Conservation (phyloP, 768 basidiomycete species). For the Phanerochaete carnosa region DNA sequence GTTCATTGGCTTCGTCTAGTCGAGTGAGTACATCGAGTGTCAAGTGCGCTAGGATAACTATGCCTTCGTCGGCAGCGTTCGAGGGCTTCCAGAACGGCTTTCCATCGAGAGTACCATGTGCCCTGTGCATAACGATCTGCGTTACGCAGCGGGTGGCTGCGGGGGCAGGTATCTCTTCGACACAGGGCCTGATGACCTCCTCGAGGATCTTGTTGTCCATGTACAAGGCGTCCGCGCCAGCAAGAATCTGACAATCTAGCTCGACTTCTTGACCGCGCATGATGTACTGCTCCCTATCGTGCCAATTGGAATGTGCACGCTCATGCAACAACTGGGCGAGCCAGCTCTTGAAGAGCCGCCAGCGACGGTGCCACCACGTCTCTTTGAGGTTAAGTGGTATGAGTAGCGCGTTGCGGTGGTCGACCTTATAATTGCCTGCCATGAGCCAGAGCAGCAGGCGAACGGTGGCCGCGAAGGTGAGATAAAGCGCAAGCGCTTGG, state of each 20-base stretch:
- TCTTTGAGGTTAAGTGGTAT: not conserved
- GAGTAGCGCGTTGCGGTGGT: not conserved
- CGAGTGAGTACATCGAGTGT: slow-evolving; percentile 10
- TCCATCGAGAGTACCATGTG: slow-evolving; percentile 5
- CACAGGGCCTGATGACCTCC: slow-evolving; percentile 12
- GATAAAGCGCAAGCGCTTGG: slow-evolving; percentile 13
- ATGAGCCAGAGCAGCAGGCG: slow-evolving; percentile 7
- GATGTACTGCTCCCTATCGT: slow-evolving; percentile 15
- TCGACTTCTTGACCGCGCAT: not conserved
- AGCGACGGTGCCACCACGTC: not conserved
- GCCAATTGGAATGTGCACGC: slow-evolving; percentile 12
- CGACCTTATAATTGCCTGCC: not conserved
- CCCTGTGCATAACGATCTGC: slow-evolving; percentile 13
- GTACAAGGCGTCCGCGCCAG: slow-evolving; percentile 13
- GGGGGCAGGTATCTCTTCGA: slow-evolving; percentile 6
- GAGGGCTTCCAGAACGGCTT: slow-evolving; percentile 13
- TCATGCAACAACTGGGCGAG: slow-evolving; percentile 4
- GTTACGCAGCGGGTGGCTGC: slow-evolving; percentile 8
- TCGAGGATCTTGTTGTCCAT: slow-evolving; percentile 20
- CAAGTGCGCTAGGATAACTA: slow-evolving; percentile 10
- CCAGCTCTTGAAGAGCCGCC: slow-evolving; percentile 7
- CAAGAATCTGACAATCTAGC: slow-evolving; percentile 15
- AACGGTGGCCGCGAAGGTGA: slow-evolving; percentile 5
- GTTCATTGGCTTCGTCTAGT: not conserved
- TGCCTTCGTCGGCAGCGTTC: slow-evolving; percentile 4